Percentiles rank a stretch among this genome's conserved stretches.
Evolutionary conservation across 129 eudicot species (phyloP).

Genomic region (Rutidosis leptorrhynchoides): DNA sequence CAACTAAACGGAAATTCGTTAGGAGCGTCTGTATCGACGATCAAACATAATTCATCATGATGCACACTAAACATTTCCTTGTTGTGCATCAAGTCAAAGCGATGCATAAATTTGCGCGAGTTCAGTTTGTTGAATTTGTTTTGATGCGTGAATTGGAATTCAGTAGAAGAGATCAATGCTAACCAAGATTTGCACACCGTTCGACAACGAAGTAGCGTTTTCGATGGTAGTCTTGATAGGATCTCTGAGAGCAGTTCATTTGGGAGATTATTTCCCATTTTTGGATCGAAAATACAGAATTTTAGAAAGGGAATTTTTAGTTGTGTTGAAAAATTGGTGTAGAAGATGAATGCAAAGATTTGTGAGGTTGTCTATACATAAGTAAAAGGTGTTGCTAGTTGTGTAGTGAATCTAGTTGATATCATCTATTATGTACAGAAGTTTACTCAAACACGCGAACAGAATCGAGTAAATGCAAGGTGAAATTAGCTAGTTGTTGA

Average conservation of each 20-base stretch:
- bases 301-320: neutral
- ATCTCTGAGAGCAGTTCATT: neutral
- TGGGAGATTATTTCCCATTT: neutral
- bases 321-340: too few relatives aligned
- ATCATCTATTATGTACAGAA: too few relatives aligned
- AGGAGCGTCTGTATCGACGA: neutral
- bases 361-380: too few relatives aligned
- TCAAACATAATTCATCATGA: neutral
- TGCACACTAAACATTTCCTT: conserved; percentile 2
- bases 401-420: too few relatives aligned
- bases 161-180: neutral
- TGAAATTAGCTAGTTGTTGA: too few relatives aligned
- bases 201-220: too few relatives aligned
- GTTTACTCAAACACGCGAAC: too few relatives aligned
- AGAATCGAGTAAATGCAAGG: too few relatives aligned
- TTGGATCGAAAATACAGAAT: neutral
- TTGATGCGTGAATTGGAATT: neutral
- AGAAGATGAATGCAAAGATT: too few relatives aligned
- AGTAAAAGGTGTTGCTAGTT: too few relatives aligned
- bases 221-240: conserved; percentile 10
- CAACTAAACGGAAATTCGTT: conserved; percentile 2
- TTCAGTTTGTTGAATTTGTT: conserved; percentile 8
- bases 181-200: too few relatives aligned
- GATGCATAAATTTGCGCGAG: conserved; percentile 6
- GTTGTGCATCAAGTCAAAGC: neutral